Conservation (phyloP, 164 flowering plant genomes). For the Echeveria elegans region DNA sequence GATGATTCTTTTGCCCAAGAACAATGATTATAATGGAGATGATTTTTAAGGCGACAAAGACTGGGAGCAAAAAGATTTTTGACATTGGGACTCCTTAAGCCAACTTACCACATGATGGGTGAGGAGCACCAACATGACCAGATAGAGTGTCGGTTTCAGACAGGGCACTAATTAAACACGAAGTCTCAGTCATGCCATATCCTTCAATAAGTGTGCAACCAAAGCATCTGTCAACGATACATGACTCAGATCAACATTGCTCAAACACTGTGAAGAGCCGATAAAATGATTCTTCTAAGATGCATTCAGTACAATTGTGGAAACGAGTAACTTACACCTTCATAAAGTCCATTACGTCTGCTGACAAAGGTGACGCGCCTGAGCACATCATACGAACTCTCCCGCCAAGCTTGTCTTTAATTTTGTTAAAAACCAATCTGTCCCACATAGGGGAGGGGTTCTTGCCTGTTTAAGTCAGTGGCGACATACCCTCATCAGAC, state of each 20-base stretch:
- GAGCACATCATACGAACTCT: slow-evolving; percentile 74
- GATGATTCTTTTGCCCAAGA: not conserved
- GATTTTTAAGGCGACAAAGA: no score
- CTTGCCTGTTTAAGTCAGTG: slow-evolving; percentile 37
- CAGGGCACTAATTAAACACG: slow-evolving; percentile 69
- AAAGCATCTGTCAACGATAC: slow-evolving; percentile 57
- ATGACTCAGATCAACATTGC: not conserved
- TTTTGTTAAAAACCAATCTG: slow-evolving; percentile 86
- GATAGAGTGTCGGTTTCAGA: slow-evolving; percentile 50
- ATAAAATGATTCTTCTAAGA: not conserved
- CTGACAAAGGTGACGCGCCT: slow-evolving; percentile 96
- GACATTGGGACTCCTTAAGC: not conserved
- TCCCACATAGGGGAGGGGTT: slow-evolving; percentile 96
- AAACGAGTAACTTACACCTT: slow-evolving; percentile 59
- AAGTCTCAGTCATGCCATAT: slow-evolving; percentile 97
- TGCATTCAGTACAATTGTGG: not conserved
- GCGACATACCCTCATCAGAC: not conserved
- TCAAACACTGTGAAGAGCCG: not conserved
- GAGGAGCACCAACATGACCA: slow-evolving; percentile 97
- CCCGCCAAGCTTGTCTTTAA: slow-evolving; percentile 85
- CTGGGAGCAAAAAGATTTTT: no score
- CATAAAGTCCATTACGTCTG: slow-evolving; percentile 90
- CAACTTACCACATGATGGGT: slow-evolving; percentile 82
- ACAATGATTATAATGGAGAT: not conserved
- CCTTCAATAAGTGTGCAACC: slow-evolving; percentile 77